phyloP scores from a whole-genome alignment of 495 filamentous ascomycete genomes.

The Trichoderma asperelloides region DNA sequence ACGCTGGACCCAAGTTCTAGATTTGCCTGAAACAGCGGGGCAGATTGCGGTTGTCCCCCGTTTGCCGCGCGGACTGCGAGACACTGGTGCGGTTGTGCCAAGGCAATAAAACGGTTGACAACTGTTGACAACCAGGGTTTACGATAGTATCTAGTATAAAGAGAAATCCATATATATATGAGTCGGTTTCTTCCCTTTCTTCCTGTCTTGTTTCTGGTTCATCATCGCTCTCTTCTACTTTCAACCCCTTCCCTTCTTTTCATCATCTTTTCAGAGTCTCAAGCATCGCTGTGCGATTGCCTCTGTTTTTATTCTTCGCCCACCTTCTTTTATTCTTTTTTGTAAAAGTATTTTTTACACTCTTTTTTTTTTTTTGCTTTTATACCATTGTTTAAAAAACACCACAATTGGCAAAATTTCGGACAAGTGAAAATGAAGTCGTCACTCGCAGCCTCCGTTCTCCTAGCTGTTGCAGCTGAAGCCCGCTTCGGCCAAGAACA shows the following conservation, averaged over 20 bases:
- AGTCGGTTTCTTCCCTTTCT: background rate
- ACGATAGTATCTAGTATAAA: background rate
- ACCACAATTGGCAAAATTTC: too few relatives aligned
- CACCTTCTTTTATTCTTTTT: background rate
- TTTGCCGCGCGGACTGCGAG: conserved; percentile 4
- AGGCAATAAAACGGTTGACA: background rate
- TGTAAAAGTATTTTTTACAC: background rate
- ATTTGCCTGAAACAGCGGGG: background rate
- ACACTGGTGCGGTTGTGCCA: background rate
- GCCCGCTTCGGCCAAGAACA: conserved; percentile 50
- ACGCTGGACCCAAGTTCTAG: background rate
- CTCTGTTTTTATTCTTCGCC: background rate
- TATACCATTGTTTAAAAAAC: background rate
- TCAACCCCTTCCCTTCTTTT: background rate
- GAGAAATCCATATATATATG: background rate
- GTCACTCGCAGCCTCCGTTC: conserved; percentile 26
- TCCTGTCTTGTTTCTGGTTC: background rate
- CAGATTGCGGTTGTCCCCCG: background rate
- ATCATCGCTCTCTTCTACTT: background rate
- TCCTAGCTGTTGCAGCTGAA: conserved; percentile 36
- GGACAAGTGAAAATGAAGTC: conserved; percentile 22
- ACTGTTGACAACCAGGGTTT: background rate
- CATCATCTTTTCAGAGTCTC: background rate
- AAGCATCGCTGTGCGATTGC: conserved; percentile 5
- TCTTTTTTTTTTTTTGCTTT: background rate